Percentiles rank a stretch among this genome's conserved stretches.
phyloP scores from a whole-genome alignment of 805 yeast genomes.

The Hanseniaspora singularis region DNA sequence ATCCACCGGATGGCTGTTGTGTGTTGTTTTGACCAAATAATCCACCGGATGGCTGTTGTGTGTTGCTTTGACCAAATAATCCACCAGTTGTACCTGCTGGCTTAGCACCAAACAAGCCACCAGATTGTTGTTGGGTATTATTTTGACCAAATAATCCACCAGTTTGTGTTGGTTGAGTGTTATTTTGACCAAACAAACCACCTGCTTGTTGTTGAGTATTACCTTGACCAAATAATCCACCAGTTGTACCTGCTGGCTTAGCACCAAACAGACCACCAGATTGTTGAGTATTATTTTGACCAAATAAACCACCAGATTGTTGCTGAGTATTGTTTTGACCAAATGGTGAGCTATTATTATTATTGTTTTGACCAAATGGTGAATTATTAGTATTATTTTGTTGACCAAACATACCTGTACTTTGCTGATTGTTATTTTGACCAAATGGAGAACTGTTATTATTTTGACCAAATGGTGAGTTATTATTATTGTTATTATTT shows the following conservation, averaged over 20 bases:
- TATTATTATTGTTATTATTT: conserved; percentile 18
- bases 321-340: conserved; percentile 26
- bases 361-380: conserved; percentile 20
- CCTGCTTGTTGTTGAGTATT: too few relatives aligned
- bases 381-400: conserved; percentile 18
- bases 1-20: too few relatives aligned
- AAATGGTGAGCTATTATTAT: conserved; percentile 28
- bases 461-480: conserved; percentile 28
- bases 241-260: conserved; percentile 22
- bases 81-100: conserved; percentile 24
- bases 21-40: too few relatives aligned
- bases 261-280: conserved; percentile 29
- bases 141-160: conserved; percentile 30
- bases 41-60: too few relatives aligned
- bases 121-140: too few relatives aligned
- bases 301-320: conserved; percentile 32
- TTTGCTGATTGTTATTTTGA: conserved; percentile 17
- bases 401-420: conserved; percentile 35
- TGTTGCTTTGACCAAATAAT: conserved; percentile 36
- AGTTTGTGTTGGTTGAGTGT: too few relatives aligned
- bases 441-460: conserved; percentile 19
- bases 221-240: conserved; percentile 34
- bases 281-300: conserved; percentile 21
- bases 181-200: conserved; percentile 32
- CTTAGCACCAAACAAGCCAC: conserved; percentile 30